These are phyloP conservation scores for Pleurotus pulmonarius DNA, from an alignment of 768 basidiomycete species.

Conservation along the genomic window DNA sequence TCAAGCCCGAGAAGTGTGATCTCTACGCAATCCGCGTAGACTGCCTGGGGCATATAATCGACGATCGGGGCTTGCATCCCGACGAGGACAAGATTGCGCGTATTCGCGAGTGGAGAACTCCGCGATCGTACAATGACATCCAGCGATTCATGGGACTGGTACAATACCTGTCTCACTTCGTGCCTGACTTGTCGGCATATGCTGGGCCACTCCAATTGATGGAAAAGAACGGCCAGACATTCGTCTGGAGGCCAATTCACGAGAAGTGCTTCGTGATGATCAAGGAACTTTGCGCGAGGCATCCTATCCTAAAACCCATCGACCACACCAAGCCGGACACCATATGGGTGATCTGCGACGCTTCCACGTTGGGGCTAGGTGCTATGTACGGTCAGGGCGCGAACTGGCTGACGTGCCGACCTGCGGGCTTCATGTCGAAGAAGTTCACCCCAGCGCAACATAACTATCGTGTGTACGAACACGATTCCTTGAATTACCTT, in stretches of 20 bases:
- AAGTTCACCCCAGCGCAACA: too few relatives aligned
- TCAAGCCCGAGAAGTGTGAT: slow-evolving; percentile 30
- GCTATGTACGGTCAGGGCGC: slow-evolving; percentile 8
- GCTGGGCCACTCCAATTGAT: slow-evolving; percentile 26
- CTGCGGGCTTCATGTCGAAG: too few relatives aligned
- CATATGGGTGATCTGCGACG: slow-evolving; percentile 25
- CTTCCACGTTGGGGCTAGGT: slow-evolving; percentile 20
- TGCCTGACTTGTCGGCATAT: slow-evolving; percentile 30
- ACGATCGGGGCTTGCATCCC: slow-evolving; percentile 31
- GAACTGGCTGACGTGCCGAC: too few relatives aligned
- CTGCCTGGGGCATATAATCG: slow-evolving; percentile 37
- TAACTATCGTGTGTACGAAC: too few relatives aligned
- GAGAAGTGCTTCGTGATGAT: slow-evolving; percentile 18
- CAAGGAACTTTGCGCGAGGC: slow-evolving; percentile 16
- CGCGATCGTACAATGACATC: slow-evolving; percentile 28
- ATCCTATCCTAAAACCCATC: slow-evolving; percentile 19
- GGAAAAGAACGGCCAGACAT: slow-evolving; percentile 20
- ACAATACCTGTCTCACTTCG: slow-evolving; percentile 31
- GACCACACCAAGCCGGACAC: slow-evolving; percentile 14
- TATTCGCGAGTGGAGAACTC: slow-evolving; percentile 30
- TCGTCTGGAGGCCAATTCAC: slow-evolving; percentile 23
- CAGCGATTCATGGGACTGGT: slow-evolving; percentile 36
- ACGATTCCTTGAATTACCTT: slow-evolving; percentile 21
- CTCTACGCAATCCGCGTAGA: slow-evolving; percentile 25
- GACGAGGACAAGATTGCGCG: slow-evolving; percentile 30